Base-by-base conservation (phyloP, 2,329 filamentous ascomycete genomes). In the Epichloe hybrida region DNA sequence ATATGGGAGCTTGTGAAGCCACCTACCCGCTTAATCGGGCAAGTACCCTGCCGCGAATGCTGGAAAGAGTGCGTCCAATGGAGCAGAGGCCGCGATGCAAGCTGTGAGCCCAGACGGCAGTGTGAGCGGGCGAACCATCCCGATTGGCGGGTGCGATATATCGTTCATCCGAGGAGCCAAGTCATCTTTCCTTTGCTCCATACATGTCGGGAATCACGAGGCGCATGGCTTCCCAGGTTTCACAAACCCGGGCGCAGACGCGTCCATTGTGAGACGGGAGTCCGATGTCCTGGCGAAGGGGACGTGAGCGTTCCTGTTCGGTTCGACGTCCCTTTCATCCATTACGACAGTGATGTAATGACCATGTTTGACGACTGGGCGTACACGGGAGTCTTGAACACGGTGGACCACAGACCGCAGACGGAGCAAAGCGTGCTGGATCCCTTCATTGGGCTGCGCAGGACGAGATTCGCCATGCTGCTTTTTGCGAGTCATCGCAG, bases 91-190 rank as follows among this genome's bases (percentile, higher is more conserved):
- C 27, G n/a, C n/a, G 27, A 41, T 36, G 13, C 50, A 43, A 42
- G 41, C 46, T 41, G 38, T 40, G 27, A 39, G 21, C n/a, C 36
- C 12, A 50, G 45, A n/a, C 31, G 43, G 21, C 35, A 35, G n/a
- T 52, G 48, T 31, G 51, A 49, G 45, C 13, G 40, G 27, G 23
- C 4, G 67, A 66, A 45, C 17, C 52, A 51, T 15, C 43, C 47
- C 2, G 46, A 54, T 23, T 55, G 50, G 50, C 31, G 49, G 1
- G 43, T 54, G 34, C 41, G 52, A 38, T 54, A 54, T 35, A 46
- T 54, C 17, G 54, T 52, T 7, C 52, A 49, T 5, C 52, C 54
- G 15, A 48, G 52, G 17, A 42, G 34, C 13, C n/a, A 50, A 21
- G 46, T 35, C 31, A 31, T 54, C 23, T 54, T 55, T 36, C 39